Evolutionary conservation across 169 alveolate species (phyloP).

Genomic region (Cryptosporidium ryanae): DNA sequence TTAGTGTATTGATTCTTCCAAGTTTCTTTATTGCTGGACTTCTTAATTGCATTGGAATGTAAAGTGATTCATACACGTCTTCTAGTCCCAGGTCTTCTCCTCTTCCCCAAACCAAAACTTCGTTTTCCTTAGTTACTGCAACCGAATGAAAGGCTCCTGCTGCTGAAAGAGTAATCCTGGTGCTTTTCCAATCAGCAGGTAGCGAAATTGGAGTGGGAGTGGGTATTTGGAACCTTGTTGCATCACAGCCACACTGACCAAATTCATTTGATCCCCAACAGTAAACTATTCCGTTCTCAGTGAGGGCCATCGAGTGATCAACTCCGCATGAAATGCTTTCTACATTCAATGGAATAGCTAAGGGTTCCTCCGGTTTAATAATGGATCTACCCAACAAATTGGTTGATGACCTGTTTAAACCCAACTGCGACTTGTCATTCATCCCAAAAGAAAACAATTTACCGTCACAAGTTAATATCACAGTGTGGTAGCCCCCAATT

Average conservation of each 20-base stretch:
- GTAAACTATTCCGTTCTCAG: slow-evolving; percentile 18
- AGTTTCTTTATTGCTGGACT: slow-evolving; percentile 57
- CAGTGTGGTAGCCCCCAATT: slow-evolving; percentile 66
- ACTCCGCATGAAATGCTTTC: slow-evolving; percentile 66
- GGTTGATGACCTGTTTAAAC: slow-evolving; percentile 22
- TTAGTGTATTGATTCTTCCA: slow-evolving; percentile 47
- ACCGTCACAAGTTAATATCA: slow-evolving; percentile 41
- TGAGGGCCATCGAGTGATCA: slow-evolving; percentile 37
- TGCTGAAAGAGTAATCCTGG: slow-evolving; percentile 30
- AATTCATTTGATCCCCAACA: slow-evolving; percentile 74
- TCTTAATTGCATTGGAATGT: slow-evolving; percentile 64
- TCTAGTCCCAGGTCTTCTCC: slow-evolving; percentile 67
- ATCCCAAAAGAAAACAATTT: slow-evolving; percentile 50
- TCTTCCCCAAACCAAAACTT: slow-evolving; percentile 74
- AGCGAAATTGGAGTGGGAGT: slow-evolving; percentile 55
- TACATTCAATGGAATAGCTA: slow-evolving; percentile 1
- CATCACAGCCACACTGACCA: slow-evolving; percentile 74
- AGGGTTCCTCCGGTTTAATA: slow-evolving; percentile 16
- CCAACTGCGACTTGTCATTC: slow-evolving; percentile 68
- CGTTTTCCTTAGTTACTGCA: slow-evolving; percentile 58
- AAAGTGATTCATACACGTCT: slow-evolving; percentile 50
- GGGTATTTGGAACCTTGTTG: slow-evolving; percentile 17
- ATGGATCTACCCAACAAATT: slow-evolving; percentile 57
- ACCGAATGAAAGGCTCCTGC: slow-evolving; percentile 73
- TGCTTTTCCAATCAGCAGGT: slow-evolving; percentile 67